Conservation (phyloP, 106 monocot genomes). For the Dioscorea alata region DNA sequence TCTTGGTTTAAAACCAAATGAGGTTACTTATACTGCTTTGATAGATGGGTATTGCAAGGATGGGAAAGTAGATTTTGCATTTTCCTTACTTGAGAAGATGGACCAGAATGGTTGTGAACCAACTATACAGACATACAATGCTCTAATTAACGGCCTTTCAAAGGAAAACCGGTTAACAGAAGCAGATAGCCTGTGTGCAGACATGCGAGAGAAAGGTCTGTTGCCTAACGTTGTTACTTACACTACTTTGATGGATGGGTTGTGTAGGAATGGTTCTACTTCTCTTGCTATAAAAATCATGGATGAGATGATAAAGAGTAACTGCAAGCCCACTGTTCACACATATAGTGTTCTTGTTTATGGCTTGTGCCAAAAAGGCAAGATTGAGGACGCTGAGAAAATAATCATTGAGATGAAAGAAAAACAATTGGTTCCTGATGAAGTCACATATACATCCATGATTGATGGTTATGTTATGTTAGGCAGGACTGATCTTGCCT, state of each 20-base stretch:
- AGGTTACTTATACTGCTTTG: slow-evolving; percentile 58
- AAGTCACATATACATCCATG: slow-evolving; percentile 57
- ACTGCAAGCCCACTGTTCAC: slow-evolving; percentile 53
- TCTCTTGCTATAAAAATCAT: slow-evolving; percentile 40
- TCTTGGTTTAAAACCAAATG: slow-evolving; percentile 48
- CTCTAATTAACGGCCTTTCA: slow-evolving; percentile 58
- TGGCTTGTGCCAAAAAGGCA: slow-evolving; percentile 70
- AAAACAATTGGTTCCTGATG: slow-evolving; percentile 49
- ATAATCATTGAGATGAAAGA: slow-evolving; percentile 34
- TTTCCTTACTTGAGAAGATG: slow-evolving; percentile 52
- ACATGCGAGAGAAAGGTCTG: slow-evolving; percentile 37
- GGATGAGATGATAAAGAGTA: slow-evolving; percentile 49
- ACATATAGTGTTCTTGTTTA: slow-evolving; percentile 72
- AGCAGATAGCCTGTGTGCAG: slow-evolving; percentile 25
- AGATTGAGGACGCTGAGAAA: slow-evolving; percentile 53
- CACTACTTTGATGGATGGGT: slow-evolving; percentile 59
- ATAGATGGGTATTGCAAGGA: slow-evolving; percentile 81
- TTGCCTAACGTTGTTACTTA: slow-evolving; percentile 77
- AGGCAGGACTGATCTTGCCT: slow-evolving; percentile 44
- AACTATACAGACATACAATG: slow-evolving; percentile 64
- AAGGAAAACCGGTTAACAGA: slow-evolving; percentile 54
- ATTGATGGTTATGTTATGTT: slow-evolving; percentile 59
- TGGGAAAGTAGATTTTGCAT: slow-evolving; percentile 50
- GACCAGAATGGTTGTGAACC: slow-evolving; percentile 43
- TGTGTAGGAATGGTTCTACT: slow-evolving; percentile 61